These are phyloP conservation scores for Ceratocystis cacaofunesta DNA, from an alignment of 2,329 filamentous ascomycete genomes.

Conservation along the genomic window DNA sequence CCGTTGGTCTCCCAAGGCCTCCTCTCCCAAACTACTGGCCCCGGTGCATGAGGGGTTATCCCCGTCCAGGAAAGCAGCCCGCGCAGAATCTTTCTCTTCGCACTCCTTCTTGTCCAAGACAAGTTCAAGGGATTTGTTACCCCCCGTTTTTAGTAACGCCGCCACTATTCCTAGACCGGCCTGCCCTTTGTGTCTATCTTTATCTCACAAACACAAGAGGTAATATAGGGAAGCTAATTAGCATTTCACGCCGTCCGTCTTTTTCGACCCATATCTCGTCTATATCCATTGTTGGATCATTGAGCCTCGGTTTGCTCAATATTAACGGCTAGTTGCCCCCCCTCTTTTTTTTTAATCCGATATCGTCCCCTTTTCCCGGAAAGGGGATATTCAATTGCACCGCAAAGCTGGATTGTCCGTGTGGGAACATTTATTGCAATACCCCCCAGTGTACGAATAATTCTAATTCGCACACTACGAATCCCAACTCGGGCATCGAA, in stretches of 20 bases:
- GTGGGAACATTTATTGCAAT: slow-evolving; percentile 7
- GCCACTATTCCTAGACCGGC: not conserved
- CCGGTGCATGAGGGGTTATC: slow-evolving; percentile 15
- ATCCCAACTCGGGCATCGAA: not conserved
- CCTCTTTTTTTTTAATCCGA: slow-evolving; percentile 5
- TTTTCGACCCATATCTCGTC: not conserved
- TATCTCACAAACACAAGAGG: not conserved
- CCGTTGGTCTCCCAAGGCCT: slow-evolving; percentile 10
- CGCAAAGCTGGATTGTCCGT: slow-evolving; percentile 14
- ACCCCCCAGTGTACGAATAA: slow-evolving; percentile 13
- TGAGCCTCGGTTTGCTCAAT: slow-evolving; percentile 5
- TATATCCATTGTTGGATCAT: slow-evolving; percentile 12
- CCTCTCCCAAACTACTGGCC: not conserved
- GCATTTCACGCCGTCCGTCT: too few species aligned
- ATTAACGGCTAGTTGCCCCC: slow-evolving; percentile 7
- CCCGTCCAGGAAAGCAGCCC: slow-evolving; percentile 14
- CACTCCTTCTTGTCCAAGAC: slow-evolving; percentile 3
- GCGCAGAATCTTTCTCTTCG: slow-evolving; percentile 14
- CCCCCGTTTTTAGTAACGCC: not conserved
- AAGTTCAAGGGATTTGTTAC: not conserved
- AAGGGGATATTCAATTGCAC: slow-evolving; percentile 10
- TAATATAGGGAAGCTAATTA: too few species aligned
- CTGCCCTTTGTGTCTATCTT: not conserved
- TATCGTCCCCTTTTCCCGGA: slow-evolving; percentile 13
- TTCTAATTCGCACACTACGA: slow-evolving; percentile 9